Conservation (phyloP, 805 yeast species). For the Metschnikowia sp. region DNA sequence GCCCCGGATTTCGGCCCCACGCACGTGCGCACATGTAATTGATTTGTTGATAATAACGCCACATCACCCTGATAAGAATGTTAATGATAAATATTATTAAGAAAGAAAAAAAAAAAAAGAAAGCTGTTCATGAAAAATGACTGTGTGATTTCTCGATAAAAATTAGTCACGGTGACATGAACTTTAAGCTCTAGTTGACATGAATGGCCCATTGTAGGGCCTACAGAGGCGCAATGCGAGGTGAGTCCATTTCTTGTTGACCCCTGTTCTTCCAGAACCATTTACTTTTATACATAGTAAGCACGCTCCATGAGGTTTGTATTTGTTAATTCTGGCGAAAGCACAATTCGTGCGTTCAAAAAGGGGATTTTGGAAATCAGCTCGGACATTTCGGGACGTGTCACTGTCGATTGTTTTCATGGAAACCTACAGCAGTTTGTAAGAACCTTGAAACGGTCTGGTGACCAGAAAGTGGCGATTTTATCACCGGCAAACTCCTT, state of each 20-base stretch:
- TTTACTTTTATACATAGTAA: background rate
- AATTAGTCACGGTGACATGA: too few species aligned
- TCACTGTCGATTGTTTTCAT: slow-evolving; percentile 1
- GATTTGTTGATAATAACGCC: too few species aligned
- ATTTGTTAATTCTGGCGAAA: slow-evolving; percentile 6
- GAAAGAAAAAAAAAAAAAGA: too few species aligned
- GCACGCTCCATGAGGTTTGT: slow-evolving; percentile 5
- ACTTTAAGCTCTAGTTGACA: too few species aligned
- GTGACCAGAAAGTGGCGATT: slow-evolving; percentile 11
- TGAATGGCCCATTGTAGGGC: too few species aligned
- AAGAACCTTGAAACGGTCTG: too few species aligned
- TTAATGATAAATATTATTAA: too few species aligned
- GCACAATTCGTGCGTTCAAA: slow-evolving; percentile 1
- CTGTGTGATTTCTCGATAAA: too few species aligned
- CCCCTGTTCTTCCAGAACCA: background rate
- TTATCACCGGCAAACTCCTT: slow-evolving; percentile 25
- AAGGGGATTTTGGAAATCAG: background rate
- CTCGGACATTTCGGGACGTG: background rate
- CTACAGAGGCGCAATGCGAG: too few species aligned
- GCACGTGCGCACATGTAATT: background rate
- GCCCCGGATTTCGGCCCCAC: slow-evolving; percentile 4
- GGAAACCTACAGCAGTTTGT: background rate
- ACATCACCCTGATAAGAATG: background rate
- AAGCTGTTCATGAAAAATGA: too few species aligned
- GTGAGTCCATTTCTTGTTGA: background rate